Conservation (phyloP, 768 basidiomycete genomes). For the Rhizopogon vulgaris region DNA sequence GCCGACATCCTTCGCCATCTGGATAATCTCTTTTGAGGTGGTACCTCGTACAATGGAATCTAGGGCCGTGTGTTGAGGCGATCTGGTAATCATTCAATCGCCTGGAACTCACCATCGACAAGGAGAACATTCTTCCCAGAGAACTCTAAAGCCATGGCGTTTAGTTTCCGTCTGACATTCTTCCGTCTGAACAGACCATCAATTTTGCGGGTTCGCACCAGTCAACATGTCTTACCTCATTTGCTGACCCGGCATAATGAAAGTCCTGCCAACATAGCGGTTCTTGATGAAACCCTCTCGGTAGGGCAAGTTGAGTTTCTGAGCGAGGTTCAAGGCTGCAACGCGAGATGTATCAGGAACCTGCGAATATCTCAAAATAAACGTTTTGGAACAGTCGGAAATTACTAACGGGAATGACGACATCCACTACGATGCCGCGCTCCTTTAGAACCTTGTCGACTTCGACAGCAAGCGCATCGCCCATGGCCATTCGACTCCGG, state of each 20-base stretch:
- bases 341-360: constrained; percentile 97
- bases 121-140: constrained; percentile 86
- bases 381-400: not conserved
- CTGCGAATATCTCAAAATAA: constrained; percentile 26
- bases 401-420: constrained; percentile 82
- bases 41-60: constrained; percentile 99
- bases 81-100: not conserved
- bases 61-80: constrained; percentile 20
- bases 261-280: constrained; percentile 95
- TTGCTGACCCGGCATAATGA: constrained; percentile 99
- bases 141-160: constrained; percentile 98
- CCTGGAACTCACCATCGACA: constrained; percentile 71
- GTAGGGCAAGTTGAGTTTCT: constrained; percentile 84
- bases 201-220: not conserved
- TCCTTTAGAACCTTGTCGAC: constrained; percentile 68
- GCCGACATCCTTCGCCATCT: constrained; percentile 99
- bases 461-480: constrained; percentile 87
- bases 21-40: constrained; percentile 96
- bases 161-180: constrained; percentile 92
- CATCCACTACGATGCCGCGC: constrained; percentile 74
- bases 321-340: constrained; percentile 92
- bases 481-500: constrained; percentile 98
- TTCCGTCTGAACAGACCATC: constrained; percentile 51
- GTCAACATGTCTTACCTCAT: constrained; percentile 53
- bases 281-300: constrained; percentile 99